Evolutionary conservation across 257 asterid species (phyloP), one percentile per base, ranked within the genome.

Genomic region (Pogostemon cablin): DNA sequence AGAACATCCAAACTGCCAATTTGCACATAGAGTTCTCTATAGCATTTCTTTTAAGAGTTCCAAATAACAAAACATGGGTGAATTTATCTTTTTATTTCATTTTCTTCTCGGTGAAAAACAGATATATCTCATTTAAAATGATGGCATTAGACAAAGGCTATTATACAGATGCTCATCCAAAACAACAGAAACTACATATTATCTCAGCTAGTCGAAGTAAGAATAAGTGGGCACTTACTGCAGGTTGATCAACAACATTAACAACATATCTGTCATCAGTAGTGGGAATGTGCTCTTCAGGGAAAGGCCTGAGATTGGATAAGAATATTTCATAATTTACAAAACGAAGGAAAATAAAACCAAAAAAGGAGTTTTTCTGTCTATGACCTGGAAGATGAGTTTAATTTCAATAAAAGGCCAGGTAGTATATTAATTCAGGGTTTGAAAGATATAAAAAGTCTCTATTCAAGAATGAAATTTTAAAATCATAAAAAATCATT

Each of bases 271-370:
- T 79, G 54, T 85, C 84, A 57, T 53, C 81, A 65, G 85, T 78
- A 64, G 95, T 86, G 56, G 95, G 78, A 78, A 65, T 81, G 80
- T 93, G 82, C 55, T 85, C 96, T 76, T 87, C 93, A 65, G 90
- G 75, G 84, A 85, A 91, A 43, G 90, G 82, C 91, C 99, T 93
- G 75, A 75, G 75, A 32, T 49, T 61, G 17, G 64, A 71, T 43
- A 34, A 60, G 46, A 79, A 72, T 17, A 55, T 57, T 59, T 15
- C 17, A 59, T 53, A 52, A 25, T 25, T 25, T 25, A 25, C 32
- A 25, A 25, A 25, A 25, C 32, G 32, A 25, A 25, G 32, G 32
- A 25, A 25, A 25, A 25, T 25, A 25, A 25, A 25, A 25, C 32
- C 32, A 25, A 25, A 25, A 25, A 25, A 25, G 32, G 32, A 25